A percentile compares a stretch with the other conserved stretches of the same genome.
Evolutionary conservation across 2,329 filamentous ascomycete genomes (phyloP).

Genomic region (Ustilaginoidea virens): DNA sequence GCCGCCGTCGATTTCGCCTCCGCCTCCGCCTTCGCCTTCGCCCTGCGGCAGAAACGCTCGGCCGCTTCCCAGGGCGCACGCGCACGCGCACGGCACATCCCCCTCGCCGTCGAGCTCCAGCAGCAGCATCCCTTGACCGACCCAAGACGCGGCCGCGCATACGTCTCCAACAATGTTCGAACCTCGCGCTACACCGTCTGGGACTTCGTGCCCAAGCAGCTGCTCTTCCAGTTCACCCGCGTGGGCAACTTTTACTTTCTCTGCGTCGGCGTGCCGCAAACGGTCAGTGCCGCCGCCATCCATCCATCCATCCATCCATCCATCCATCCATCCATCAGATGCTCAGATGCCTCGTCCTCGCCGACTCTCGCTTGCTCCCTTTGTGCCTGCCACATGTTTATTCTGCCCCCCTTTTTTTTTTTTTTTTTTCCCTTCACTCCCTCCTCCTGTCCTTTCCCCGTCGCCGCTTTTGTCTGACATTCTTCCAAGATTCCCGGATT

Average conservation of each 20-base stretch:
- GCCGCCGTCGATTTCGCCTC: too few species aligned
- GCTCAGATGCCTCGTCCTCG: background rate
- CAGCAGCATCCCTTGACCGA: constrained; percentile 27
- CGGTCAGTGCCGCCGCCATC: too few species aligned
- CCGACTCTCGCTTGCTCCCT: background rate
- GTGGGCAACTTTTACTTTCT: constrained; percentile 82
- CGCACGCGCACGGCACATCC: constrained; percentile 47
- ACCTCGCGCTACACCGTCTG: constrained; percentile 72
- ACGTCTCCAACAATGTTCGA: constrained; percentile 50
- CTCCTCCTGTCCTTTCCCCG: background rate
- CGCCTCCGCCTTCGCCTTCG: too few species aligned
- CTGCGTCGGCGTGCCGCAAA: constrained; percentile 69
- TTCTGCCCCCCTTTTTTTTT: too few species aligned
- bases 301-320: too few species aligned
- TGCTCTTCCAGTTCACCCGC: constrained; percentile 75
- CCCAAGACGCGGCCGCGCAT: constrained; percentile 31
- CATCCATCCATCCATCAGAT: background rate
- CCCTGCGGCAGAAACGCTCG: constrained; percentile 51
- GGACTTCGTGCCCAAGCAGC: constrained; percentile 73
- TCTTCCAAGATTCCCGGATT: constrained; percentile 43
- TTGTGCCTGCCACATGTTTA: too few species aligned
- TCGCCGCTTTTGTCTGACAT: background rate
- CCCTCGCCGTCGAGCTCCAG: constrained; percentile 22
- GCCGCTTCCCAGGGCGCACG: constrained; percentile 58
- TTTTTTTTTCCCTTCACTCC: background rate